Evolutionary conservation across 2,329 filamentous ascomycete species (phyloP).

Genomic region (Aspergillus nomiae): DNA sequence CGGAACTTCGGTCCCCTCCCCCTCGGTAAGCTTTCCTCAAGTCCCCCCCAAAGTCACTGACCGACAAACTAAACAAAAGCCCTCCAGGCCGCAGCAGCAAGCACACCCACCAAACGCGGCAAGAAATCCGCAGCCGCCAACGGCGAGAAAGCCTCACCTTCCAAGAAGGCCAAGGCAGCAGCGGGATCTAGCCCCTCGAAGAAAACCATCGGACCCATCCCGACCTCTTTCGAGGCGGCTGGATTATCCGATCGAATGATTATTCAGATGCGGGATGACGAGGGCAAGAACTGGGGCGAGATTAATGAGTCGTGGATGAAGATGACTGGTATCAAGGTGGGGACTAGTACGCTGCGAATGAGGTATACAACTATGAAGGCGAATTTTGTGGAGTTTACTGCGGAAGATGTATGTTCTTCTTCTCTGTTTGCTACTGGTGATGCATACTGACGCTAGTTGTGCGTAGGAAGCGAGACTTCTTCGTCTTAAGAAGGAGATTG

Average conservation of each 20-base stretch:
- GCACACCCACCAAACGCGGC: conserved; percentile 25
- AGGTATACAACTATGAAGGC: conserved; percentile 42
- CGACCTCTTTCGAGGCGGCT: conserved; percentile 24
- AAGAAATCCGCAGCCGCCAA: conserved; percentile 17
- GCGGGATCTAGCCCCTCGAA: conserved; percentile 4
- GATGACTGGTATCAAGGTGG: conserved; percentile 35
- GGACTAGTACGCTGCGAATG: conserved; percentile 38
- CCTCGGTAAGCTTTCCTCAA: neutral
- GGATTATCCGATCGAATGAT: conserved; percentile 27
- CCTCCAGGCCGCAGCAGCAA: neutral
- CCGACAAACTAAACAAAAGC: neutral
- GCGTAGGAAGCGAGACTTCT: conserved; percentile 34
- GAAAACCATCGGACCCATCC: conserved; percentile 21
- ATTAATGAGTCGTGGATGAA: conserved; percentile 26
- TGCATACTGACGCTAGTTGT: neutral
- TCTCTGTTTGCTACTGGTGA: neutral
- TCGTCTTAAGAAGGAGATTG: conserved; percentile 40
- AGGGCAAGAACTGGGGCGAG: conserved; percentile 27
- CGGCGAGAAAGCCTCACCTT: conserved; percentile 5
- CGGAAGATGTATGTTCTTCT: conserved; percentile 35
- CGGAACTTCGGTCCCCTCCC: neutral
- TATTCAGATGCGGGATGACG: conserved; percentile 30
- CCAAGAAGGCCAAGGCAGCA: conserved; percentile 19
- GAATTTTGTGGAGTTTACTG: conserved; percentile 40
- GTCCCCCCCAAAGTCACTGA: neutral